A percentile compares a stretch with the other conserved stretches of the same genome.
These are phyloP conservation scores for Pythium aquatile DNA, from an alignment of 352 stramenopile species.

Conservation along the genomic window DNA sequence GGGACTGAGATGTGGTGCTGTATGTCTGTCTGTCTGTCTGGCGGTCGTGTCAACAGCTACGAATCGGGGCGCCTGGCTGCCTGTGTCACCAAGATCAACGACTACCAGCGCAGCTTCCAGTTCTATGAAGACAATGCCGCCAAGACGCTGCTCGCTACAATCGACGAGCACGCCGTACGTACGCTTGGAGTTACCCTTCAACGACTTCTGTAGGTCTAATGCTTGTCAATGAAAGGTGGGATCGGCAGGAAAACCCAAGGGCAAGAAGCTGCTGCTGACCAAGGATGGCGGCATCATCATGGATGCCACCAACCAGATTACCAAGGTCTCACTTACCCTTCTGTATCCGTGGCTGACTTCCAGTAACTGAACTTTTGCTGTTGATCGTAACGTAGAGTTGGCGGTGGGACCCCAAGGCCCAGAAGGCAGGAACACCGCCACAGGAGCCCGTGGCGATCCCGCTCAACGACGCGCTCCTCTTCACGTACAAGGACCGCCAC, in stretches of 20 bases:
- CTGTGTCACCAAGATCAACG: constrained; percentile 71
- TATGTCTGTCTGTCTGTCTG: neutral
- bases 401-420: constrained; percentile 63
- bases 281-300: constrained; percentile 64
- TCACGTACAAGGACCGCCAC: constrained; percentile 67
- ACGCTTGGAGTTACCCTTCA: neutral
- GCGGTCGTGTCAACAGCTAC: constrained; percentile 35
- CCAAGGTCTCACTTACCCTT: constrained; percentile 35
- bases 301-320: constrained; percentile 45
- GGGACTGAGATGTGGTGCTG: constrained; percentile 3
- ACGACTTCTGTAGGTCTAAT: neutral
- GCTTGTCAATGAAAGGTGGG: constrained; percentile 39
- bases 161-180: constrained; percentile 72
- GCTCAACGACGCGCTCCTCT: constrained; percentile 68
- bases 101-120: constrained; percentile 58
- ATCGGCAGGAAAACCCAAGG: constrained; percentile 45
- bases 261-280: constrained; percentile 64
- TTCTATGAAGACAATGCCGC: constrained; percentile 69
- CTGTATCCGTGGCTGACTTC: neutral
- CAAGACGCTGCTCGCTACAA: constrained; percentile 49
- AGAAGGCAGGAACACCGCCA: constrained; percentile 60
- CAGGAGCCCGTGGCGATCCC: constrained; percentile 54
- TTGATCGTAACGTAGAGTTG: constrained; percentile 28
- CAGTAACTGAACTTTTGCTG: neutral
- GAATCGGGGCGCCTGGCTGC: constrained; percentile 60